These are phyloP conservation scores for Coemansia sp. DNA, from an alignment of 192 early-diverging fungal genomes.

Conservation along the genomic window DNA sequence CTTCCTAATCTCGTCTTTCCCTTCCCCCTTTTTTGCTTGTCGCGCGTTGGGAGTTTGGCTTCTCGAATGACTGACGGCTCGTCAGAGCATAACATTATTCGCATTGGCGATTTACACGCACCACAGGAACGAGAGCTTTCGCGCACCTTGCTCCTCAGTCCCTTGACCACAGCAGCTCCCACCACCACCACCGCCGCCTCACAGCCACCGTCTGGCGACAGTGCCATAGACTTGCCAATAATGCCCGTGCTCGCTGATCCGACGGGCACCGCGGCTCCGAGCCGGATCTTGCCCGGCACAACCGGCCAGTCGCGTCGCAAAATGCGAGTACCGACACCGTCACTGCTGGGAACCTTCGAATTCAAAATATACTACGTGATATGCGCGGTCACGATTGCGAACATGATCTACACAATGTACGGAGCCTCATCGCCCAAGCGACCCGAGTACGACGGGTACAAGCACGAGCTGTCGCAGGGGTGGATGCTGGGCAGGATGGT, in stretches of 20 bases:
- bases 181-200: neutral
- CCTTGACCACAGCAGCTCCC: constrained; percentile 9
- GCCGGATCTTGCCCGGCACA: constrained; percentile 18
- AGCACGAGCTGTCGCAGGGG: constrained; percentile 57
- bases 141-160: constrained; percentile 23
- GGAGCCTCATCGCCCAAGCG: constrained; percentile 47
- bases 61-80: constrained; percentile 28
- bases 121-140: constrained; percentile 7
- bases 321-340: constrained; percentile 75
- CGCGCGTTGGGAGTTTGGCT: neutral
- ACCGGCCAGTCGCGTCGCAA: constrained; percentile 57
- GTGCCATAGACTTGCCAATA: neutral
- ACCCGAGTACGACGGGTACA: constrained; percentile 46
- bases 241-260: neutral
- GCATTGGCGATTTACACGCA: constrained; percentile 6
- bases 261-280: neutral
- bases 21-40: neutral
- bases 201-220: neutral
- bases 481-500: constrained; percentile 76
- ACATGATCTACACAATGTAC: constrained; percentile 68
- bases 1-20: neutral
- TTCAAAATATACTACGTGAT: constrained; percentile 77
- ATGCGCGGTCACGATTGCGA: constrained; percentile 60
- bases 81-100: constrained; percentile 15
- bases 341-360: constrained; percentile 67